These are phyloP conservation scores for Mortierella claussenii DNA, from an alignment of 192 early-diverging fungal genomes.

Conservation along the genomic window DNA sequence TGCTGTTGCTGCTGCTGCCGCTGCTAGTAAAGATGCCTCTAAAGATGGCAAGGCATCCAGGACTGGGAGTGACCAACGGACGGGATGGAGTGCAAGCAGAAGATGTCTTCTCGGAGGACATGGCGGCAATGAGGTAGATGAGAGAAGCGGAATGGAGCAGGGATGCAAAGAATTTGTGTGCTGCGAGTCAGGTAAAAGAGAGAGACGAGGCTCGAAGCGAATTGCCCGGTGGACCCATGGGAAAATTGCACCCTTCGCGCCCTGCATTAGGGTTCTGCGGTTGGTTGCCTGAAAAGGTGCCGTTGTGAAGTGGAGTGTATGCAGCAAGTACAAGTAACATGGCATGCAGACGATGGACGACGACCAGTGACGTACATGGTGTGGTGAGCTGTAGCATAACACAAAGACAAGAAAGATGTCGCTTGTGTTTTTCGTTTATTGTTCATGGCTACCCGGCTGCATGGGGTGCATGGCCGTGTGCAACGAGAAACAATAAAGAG, in stretches of 20 bases:
- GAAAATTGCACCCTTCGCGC: too few species aligned
- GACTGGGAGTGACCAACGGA: not conserved
- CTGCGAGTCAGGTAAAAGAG: not conserved
- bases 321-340: too few species aligned
- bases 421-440: too few species aligned
- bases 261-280: too few species aligned
- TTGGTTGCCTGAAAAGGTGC: slow-evolving; percentile 12
- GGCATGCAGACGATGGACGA: too few species aligned
- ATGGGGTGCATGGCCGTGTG: too few species aligned
- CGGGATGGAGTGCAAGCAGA: slow-evolving; percentile 1
- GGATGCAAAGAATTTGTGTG: not conserved
- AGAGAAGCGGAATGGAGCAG: not conserved
- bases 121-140: slow-evolving; percentile 1
- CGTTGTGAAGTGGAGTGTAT: too few species aligned
- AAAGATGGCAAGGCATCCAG: slow-evolving; percentile 43
- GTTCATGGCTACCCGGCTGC: too few species aligned
- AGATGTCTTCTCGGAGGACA: slow-evolving; percentile 28
- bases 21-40: slow-evolving; percentile 21
- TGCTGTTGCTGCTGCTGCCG: not conserved
- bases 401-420: too few species aligned
- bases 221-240: not conserved
- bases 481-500: too few species aligned
- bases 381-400: too few species aligned
- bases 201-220: slow-evolving; percentile 1
- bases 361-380: too few species aligned